Evolutionary conservation across 2,329 filamentous ascomycete genomes (phyloP).

Genomic region (Penicillium sp.): DNA sequence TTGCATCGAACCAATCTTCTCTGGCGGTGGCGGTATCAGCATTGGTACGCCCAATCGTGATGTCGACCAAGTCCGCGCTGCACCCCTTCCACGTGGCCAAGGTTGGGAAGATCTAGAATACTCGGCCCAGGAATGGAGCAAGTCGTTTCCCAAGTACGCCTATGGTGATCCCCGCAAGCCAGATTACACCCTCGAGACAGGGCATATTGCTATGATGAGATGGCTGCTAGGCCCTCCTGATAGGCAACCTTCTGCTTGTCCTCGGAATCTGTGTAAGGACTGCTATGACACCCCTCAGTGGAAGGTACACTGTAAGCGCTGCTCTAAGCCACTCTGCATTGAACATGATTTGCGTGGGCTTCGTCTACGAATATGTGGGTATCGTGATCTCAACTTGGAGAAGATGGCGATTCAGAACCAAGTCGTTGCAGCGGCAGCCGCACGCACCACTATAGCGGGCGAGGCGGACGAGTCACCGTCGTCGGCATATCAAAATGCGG

Average conservation of each 20-base stretch:
- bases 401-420: slow-evolving; percentile 46
- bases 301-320: slow-evolving; percentile 64
- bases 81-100: slow-evolving; percentile 59
- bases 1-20: slow-evolving; percentile 64
- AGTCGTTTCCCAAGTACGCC: slow-evolving; percentile 45
- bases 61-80: slow-evolving; percentile 61
- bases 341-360: slow-evolving; percentile 64
- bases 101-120: slow-evolving; percentile 63
- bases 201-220: slow-evolving; percentile 49
- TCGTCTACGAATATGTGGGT: slow-evolving; percentile 62
- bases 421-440: slow-evolving; percentile 21
- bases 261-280: slow-evolving; percentile 61
- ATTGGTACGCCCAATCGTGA: slow-evolving; percentile 60
- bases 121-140: slow-evolving; percentile 47
- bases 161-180: slow-evolving; percentile 46
- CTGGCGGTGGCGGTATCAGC: slow-evolving; percentile 63
- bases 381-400: slow-evolving; percentile 59
- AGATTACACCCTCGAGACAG: slow-evolving; percentile 46
- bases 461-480: slow-evolving; percentile 8
- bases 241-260: slow-evolving; percentile 54
- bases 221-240: slow-evolving; percentile 55
- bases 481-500: slow-evolving; percentile 21
- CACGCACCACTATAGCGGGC: slow-evolving; percentile 12
- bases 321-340: slow-evolving; percentile 62
- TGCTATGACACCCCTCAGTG: slow-evolving; percentile 63